A percentile compares a stretch with the other conserved stretches of the same genome.
phyloP scores from a whole-genome alignment of 2,329 filamentous ascomycete species.

The Septoria linicola region DNA sequence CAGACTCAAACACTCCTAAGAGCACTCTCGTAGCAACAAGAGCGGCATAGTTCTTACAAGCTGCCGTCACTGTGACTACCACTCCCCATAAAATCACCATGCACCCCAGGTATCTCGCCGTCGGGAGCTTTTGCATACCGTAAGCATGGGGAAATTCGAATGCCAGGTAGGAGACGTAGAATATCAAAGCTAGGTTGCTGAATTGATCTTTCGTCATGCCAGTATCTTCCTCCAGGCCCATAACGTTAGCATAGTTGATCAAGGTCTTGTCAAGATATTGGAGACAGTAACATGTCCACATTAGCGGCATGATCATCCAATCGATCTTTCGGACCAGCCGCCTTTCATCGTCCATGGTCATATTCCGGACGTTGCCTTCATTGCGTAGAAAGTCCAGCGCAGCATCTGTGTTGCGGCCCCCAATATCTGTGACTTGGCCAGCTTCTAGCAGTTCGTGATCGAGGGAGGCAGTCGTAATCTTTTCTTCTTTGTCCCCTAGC shows the following conservation, averaged over 20 bases:
- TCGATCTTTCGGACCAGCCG: slow-evolving; percentile 40
- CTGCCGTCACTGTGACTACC: slow-evolving; percentile 50
- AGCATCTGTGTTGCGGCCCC: slow-evolving; percentile 31
- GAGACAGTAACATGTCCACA: slow-evolving; percentile 40
- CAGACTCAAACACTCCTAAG: slow-evolving; percentile 55
- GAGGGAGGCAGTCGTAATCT: background rate
- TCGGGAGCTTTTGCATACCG: slow-evolving; percentile 55
- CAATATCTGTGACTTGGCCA: slow-evolving; percentile 33
- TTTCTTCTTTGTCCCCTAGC: background rate
- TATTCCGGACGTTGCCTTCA: slow-evolving; percentile 30
- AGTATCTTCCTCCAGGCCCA: slow-evolving; percentile 42
- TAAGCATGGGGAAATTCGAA: slow-evolving; percentile 47
- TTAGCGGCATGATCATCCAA: slow-evolving; percentile 43
- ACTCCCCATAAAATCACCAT: slow-evolving; percentile 49
- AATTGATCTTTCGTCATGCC: slow-evolving; percentile 39
- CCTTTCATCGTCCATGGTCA: slow-evolving; percentile 31
- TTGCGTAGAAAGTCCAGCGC: slow-evolving; percentile 36
- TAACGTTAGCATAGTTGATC: slow-evolving; percentile 45
- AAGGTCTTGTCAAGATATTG: slow-evolving; percentile 46
- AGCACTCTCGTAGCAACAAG: slow-evolving; percentile 53
- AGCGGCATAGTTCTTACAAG: slow-evolving; percentile 52
- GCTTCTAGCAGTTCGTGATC: slow-evolving; percentile 14
- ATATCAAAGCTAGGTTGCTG: slow-evolving; percentile 37
- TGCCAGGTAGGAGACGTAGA: slow-evolving; percentile 41
- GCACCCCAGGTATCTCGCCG: slow-evolving; percentile 53